These are phyloP conservation scores for Amanita inopinata DNA, from an alignment of 768 basidiomycete genomes.

Conservation along the genomic window DNA sequence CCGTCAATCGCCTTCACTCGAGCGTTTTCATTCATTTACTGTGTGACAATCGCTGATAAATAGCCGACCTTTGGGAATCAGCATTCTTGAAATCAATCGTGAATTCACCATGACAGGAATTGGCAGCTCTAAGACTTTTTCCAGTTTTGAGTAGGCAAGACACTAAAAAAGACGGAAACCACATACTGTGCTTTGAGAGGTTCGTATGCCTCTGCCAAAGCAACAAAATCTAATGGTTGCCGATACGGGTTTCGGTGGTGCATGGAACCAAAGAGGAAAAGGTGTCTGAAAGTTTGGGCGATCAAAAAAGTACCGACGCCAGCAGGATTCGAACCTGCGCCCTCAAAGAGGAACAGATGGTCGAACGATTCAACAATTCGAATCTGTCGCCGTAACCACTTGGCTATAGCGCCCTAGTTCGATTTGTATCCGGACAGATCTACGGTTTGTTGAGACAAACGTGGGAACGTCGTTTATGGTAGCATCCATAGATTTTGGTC, in stretches of 20 bases:
- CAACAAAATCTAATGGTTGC: slow-evolving; percentile 42
- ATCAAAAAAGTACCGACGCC: slow-evolving; percentile 30
- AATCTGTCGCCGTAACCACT: slow-evolving; percentile 75
- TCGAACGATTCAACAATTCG: slow-evolving; percentile 8
- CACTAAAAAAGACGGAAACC: not conserved
- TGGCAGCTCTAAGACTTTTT: slow-evolving; percentile 16
- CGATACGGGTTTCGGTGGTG: slow-evolving; percentile 33
- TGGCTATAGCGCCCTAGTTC: slow-evolving; percentile 53
- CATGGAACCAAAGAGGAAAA: slow-evolving; percentile 18
- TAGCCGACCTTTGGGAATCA: slow-evolving; percentile 54
- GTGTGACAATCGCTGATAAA: not conserved
- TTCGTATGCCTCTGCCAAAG: slow-evolving; percentile 48
- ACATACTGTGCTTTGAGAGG: slow-evolving; percentile 46
- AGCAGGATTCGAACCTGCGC: slow-evolving; percentile 65
- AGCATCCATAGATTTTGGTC: not conserved
- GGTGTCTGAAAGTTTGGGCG: not conserved
- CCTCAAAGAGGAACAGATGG: slow-evolving; percentile 59
- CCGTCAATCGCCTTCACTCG: slow-evolving; percentile 59
- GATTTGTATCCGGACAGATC: not conserved
- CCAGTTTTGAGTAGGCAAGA: slow-evolving; percentile 6
- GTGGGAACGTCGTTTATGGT: not conserved
- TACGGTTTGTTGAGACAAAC: not conserved
- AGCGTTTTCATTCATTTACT: not conserved
- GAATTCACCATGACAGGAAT: slow-evolving; percentile 18
- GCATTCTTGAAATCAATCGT: slow-evolving; percentile 72